Conservation (phyloP, 345 rosid species). For the Syzygium jambos region DNA sequence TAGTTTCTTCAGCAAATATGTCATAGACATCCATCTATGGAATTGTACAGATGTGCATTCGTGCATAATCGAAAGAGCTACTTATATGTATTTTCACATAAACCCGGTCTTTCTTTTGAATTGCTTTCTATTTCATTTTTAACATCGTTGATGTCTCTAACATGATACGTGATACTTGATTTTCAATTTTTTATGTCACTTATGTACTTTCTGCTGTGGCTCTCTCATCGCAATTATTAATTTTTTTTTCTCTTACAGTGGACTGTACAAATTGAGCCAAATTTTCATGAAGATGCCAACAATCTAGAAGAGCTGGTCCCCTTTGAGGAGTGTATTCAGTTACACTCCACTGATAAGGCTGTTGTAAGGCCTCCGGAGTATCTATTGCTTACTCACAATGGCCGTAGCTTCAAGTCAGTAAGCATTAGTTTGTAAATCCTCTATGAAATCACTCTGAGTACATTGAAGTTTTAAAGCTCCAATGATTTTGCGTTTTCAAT, state of each 20-base stretch:
- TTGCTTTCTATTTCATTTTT: not conserved
- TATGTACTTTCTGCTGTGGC: not conserved
- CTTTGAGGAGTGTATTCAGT: slow-evolving; percentile 82
- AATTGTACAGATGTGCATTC: not conserved
- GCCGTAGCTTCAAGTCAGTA: slow-evolving; percentile 94
- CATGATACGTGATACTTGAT: not conserved
- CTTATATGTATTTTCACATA: not conserved
- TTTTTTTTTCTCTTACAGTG: slow-evolving; percentile 39
- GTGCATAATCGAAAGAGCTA: not conserved
- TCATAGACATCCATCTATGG: not conserved
- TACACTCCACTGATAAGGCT: slow-evolving; percentile 59
- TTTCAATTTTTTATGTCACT: not conserved
- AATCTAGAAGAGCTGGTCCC: slow-evolving; percentile 88
- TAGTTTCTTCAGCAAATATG: not conserved
- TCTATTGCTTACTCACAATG: slow-evolving; percentile 83
- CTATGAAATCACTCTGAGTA: not conserved
- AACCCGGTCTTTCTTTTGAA: not conserved
- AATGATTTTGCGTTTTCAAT: not conserved
- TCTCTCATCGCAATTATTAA: slow-evolving; percentile 8
- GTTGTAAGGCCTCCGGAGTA: slow-evolving; percentile 79
- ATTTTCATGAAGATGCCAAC: slow-evolving; percentile 93
- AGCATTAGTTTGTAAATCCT: slow-evolving; percentile 9
- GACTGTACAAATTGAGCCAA: slow-evolving; percentile 85
- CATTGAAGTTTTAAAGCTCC: not conserved
- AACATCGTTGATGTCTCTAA: not conserved